Conservation (phyloP, 345 rosid genomes). For the Eucalyptus polyanthemos region DNA sequence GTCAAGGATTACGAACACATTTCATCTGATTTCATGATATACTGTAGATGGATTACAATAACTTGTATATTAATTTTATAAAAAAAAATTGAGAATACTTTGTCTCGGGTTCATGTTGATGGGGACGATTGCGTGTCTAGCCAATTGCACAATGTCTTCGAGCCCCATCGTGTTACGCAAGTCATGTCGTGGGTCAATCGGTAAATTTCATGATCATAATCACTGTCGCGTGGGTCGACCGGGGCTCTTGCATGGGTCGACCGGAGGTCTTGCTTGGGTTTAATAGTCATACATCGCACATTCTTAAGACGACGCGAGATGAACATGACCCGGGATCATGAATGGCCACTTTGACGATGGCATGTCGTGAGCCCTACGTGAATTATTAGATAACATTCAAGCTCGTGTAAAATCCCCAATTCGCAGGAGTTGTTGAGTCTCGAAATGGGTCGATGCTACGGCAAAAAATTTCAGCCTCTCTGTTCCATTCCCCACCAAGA, state of each 20-base stretch:
- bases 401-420: background rate
- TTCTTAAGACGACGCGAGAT: background rate
- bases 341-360: background rate
- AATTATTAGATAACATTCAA: background rate
- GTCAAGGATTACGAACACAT: background rate
- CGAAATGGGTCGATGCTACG: background rate
- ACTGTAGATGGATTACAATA: background rate
- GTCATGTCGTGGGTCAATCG: background rate
- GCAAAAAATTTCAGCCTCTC: background rate
- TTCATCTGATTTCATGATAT: background rate
- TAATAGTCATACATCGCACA: accelerated
- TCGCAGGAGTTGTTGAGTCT: background rate
- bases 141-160: background rate
- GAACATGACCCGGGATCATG: background rate
- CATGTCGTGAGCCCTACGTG: background rate
- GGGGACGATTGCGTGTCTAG: background rate
- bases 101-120: background rate
- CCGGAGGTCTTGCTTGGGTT: background rate
- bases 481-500: background rate
- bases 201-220: background rate
- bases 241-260: background rate
- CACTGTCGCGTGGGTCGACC: accelerated
- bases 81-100: background rate
- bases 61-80: background rate
- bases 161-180: no score